Conservation (phyloP, 345 rosid species). For the Lagerstroemia speciosa region DNA sequence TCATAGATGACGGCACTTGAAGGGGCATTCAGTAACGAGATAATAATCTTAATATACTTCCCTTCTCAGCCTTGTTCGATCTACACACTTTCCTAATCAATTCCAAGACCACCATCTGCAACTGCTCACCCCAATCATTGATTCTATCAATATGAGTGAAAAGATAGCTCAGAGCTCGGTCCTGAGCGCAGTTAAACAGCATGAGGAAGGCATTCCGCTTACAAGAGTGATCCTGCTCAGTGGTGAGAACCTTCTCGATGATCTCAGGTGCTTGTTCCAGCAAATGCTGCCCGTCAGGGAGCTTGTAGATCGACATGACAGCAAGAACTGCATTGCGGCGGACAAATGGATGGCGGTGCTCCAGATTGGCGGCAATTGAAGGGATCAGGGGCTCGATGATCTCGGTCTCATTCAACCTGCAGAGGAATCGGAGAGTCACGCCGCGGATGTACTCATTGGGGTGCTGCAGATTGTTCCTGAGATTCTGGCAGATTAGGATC, state of each 20-base stretch:
- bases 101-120: slow-evolving; percentile 21
- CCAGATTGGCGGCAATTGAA: slow-evolving; percentile 15
- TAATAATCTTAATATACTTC: slow-evolving; percentile 21
- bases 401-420: slow-evolving; percentile 18
- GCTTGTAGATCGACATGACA: slow-evolving; percentile 16
- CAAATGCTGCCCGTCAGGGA: slow-evolving; percentile 18
- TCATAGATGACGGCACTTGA: slow-evolving; percentile 19
- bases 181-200: slow-evolving; percentile 20
- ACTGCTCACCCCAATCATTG: slow-evolving; percentile 21
- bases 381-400: slow-evolving; percentile 23
- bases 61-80: slow-evolving; percentile 19
- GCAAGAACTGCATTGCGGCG: slow-evolving; percentile 23
- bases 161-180: slow-evolving; percentile 17
- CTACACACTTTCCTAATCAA: slow-evolving; percentile 20
- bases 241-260: slow-evolving; percentile 16
- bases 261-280: slow-evolving; percentile 18
- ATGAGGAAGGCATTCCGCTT: slow-evolving; percentile 23
- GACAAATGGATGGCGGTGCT: slow-evolving; percentile 23
- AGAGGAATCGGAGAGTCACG: slow-evolving; percentile 25
- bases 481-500: slow-evolving; percentile 87
- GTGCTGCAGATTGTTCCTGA: slow-evolving; percentile 92
- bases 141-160: slow-evolving; percentile 19
- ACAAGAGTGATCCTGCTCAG: slow-evolving; percentile 20
- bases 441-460: slow-evolving; percentile 94
- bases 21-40: slow-evolving; percentile 16